These are phyloP conservation scores for Myriangium duriaei DNA, from an alignment of 2,329 filamentous ascomycete genomes.

Conservation along the genomic window DNA sequence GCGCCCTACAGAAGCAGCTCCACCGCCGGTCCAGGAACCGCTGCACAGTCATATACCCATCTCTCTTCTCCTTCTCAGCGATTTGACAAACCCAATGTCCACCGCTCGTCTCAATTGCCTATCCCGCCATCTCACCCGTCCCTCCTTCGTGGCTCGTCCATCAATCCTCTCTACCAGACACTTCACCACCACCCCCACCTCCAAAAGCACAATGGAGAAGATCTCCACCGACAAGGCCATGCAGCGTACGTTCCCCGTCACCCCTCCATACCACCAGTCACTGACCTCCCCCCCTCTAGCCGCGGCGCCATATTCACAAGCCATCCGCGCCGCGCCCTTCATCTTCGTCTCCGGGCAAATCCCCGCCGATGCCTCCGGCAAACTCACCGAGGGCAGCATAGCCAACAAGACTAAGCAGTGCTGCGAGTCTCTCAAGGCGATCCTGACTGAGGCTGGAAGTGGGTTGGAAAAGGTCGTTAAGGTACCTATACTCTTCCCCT, in stretches of 20 bases:
- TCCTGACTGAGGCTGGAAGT: constrained; percentile 71
- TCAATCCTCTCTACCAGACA: neutral
- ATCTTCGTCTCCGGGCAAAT: constrained; percentile 68
- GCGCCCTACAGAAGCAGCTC: too few species aligned
- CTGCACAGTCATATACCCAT: too few species aligned
- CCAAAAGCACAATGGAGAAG: constrained; percentile 32
- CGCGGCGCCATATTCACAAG: constrained; percentile 32
- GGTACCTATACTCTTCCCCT: constrained; percentile 36
- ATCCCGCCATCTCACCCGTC: too few species aligned
- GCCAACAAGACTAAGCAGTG: constrained; percentile 57
- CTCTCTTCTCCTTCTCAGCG: too few species aligned
- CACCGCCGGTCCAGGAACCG: too few species aligned
- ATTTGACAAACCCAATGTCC: too few species aligned
- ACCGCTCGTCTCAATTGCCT: too few species aligned
- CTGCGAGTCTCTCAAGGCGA: constrained; percentile 70
- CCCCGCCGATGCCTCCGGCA: constrained; percentile 51
- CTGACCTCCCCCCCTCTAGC: constrained; percentile 22
- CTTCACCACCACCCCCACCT: constrained; percentile 9
- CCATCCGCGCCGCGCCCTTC: constrained; percentile 54
- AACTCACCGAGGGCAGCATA: constrained; percentile 51
- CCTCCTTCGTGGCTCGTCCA: too few species aligned
- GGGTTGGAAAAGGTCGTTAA: constrained; percentile 73
- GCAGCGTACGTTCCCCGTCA: constrained; percentile 24
- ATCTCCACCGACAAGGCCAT: constrained; percentile 29
- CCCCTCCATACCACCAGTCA: constrained; percentile 22